Base-by-base conservation (phyloP, 208 protist genomes). In the Acanthamoeba healyi region DNA sequence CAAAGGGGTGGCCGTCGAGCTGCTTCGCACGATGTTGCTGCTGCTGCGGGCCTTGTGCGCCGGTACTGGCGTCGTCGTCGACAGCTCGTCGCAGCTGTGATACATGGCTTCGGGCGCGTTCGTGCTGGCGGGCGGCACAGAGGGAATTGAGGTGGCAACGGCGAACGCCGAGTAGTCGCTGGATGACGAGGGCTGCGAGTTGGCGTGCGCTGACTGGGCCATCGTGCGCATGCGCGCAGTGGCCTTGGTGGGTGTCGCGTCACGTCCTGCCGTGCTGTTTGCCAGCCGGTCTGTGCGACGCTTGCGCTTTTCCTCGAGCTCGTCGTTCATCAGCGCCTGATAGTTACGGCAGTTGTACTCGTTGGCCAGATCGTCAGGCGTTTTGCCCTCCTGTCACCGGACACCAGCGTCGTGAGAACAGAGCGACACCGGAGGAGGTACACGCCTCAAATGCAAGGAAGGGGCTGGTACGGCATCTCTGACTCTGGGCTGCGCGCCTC, bases 321-420 rank as follows among this genome's bases (percentile, higher is more conserved):
- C 67, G 38, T 77, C 67, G 38, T 42, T 77, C 34, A 77, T 36
- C 32, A 77, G 67, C 3, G 67, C 9, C 67, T 77, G 67, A 10
- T 42, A 34, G 38, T 77, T 77, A 32, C 32, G 67, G 24, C 67
- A 77, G 77, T 56, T 56, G 46, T 29, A 38, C 77, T 87, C 77
- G 44, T 87, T 87, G 26, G 77, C 77, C 77, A 87, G 38, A 22
- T 87, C 77, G 40, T 61, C 77, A 4, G 77, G 44, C 26, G 77
- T 56, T 42, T 87, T 87, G 22, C 77, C 77, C 44, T 87, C 44
- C 44, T 87, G 22, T 9, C 3, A n/a, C n/a, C n/a, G n/a, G n/a
- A n/a, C n/a, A n/a, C n/a, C n/a, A n/a, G n/a, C 56, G 56, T 32
- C 15, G 29, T 32, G 56, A 14, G 15, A 32, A 63, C 1, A 24